A percentile compares a stretch with the other conserved stretches of the same genome.
These are phyloP conservation scores for Globisporangium okanoganense DNA, from an alignment of 352 stramenopile genomes.

Conservation along the genomic window DNA sequence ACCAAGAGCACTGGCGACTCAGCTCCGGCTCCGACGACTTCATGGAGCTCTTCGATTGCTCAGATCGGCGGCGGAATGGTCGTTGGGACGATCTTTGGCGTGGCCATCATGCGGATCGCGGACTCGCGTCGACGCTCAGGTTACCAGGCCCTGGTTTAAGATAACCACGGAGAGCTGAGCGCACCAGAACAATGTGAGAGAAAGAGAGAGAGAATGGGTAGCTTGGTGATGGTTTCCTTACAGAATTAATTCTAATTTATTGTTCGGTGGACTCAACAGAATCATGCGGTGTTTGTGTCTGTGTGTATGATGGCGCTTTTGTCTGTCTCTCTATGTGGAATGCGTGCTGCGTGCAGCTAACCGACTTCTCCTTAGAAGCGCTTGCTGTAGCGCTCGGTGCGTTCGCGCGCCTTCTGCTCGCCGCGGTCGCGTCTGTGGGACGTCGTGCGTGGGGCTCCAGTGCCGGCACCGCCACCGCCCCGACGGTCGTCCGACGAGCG, in stretches of 20 bases:
- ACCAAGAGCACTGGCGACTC: background rate
- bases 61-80: slow-evolving; percentile 24
- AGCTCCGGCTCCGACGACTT: background rate
- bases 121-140: slow-evolving; percentile 22
- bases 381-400: slow-evolving; percentile 14
- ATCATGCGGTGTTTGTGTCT: background rate
- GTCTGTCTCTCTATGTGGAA: slow-evolving; percentile 1
- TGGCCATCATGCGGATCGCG: slow-evolving; percentile 28
- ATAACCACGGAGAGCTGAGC: background rate
- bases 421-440: slow-evolving; percentile 16
- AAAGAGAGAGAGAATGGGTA: background rate
- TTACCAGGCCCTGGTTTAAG: slow-evolving; percentile 29
- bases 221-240: slow-evolving; percentile 5
- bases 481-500: slow-evolving; percentile 1
- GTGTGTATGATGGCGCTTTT: background rate
- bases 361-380: slow-evolving; percentile 5
- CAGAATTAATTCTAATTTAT: slow-evolving; percentile 9
- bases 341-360: background rate
- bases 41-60: background rate
- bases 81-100: slow-evolving; percentile 28
- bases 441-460: background rate
- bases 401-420: slow-evolving; percentile 13
- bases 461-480: background rate
- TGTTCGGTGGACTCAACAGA: slow-evolving; percentile 1
- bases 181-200: background rate